Evolutionary conservation across 2,329 filamentous ascomycete species (phyloP), one percentile per base, ranked within the genome.

Genomic region (Fusarium heterosporum): DNA sequence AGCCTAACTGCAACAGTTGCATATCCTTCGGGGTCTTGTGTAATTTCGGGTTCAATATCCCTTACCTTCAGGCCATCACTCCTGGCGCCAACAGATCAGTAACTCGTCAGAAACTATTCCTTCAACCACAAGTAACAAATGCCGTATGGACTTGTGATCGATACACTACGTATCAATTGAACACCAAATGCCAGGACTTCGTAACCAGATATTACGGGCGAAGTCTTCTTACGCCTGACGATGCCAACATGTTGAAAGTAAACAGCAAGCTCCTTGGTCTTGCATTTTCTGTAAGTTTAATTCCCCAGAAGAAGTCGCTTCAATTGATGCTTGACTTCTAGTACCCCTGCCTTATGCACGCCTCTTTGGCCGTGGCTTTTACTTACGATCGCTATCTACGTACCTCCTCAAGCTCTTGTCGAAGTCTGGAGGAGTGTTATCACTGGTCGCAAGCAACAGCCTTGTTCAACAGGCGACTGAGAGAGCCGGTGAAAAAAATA

Each of bases 311-410:
- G 2, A 29, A 16, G 9, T 19, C 8, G 3, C 42, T 14, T 4
- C 19, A 1, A 3, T 32, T 30, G 3, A 28, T 8, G 8, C 10
- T 36, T 55, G 3, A 55, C 50, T 40, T 14, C 53, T 26, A 76
- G 81, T 57, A 82, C 49, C 81, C 82, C 4, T 81, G 73, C 39
- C 64, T 84, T 17, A 82, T 83, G 81, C 82, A 84, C 52, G 80
- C 81, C 29, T 79, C 77, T 9, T 64, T 84, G 7, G 80, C 80
- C 0, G 77, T 83, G 30, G 78, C 81, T 1, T 62, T 80, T 13
- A 71, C 78, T 22, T 82, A 83, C 45, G 78, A 79, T 34, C 78
- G 78, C 40, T 66, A 77, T 48, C 62, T 76, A 1, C 75, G 76
- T 14, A 52, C 42, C 28, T 55, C 72, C 3, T 41, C 19, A 32